phyloP scores from a whole-genome alignment of 2,329 filamentous ascomycete genomes.

The Colletotrichum paranaense region DNA sequence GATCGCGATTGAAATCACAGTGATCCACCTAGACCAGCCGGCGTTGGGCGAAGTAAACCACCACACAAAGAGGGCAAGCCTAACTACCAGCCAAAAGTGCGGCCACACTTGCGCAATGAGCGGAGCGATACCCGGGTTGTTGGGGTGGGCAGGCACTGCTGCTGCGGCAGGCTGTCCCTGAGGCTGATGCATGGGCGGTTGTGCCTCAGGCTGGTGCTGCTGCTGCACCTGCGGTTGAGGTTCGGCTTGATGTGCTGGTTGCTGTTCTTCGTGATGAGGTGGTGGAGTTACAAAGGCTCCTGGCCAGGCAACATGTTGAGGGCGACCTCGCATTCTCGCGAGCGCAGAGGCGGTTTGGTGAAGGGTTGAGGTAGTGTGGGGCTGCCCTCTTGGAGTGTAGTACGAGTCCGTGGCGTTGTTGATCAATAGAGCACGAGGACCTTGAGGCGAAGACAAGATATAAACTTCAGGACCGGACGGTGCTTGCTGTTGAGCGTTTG shows the following conservation, averaged over 20 bases:
- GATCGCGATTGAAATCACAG: constrained; percentile 64
- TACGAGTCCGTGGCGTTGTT: constrained; percentile 64
- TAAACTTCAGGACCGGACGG: constrained; percentile 63
- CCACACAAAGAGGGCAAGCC: constrained; percentile 71
- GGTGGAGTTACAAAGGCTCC: constrained; percentile 15
- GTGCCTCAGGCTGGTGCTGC: constrained; percentile 40
- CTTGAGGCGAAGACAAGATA: constrained; percentile 69
- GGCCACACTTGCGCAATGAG: constrained; percentile 62
- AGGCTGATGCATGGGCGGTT: constrained; percentile 42
- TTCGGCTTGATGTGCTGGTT: constrained; percentile 23
- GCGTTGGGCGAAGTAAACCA: constrained; percentile 70
- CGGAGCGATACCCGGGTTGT: constrained; percentile 52
- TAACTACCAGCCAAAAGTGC: constrained; percentile 71
- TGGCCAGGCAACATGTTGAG: constrained; percentile 31
- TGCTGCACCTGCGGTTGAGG: constrained; percentile 37
- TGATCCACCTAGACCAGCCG: constrained; percentile 70
- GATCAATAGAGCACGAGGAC: constrained; percentile 68
- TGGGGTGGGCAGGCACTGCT: constrained; percentile 47
- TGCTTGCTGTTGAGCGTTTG: constrained; percentile 36
- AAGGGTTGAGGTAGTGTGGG: constrained; percentile 2
- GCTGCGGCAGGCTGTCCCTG: constrained; percentile 42
- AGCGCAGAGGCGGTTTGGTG: constrained; percentile 23
- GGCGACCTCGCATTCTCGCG: constrained; percentile 23
- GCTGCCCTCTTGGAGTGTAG: constrained; percentile 53
- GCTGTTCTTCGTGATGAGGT: constrained; percentile 37